Conservation (phyloP, 495 filamentous ascomycete species). For the Tuber brumale region DNA sequence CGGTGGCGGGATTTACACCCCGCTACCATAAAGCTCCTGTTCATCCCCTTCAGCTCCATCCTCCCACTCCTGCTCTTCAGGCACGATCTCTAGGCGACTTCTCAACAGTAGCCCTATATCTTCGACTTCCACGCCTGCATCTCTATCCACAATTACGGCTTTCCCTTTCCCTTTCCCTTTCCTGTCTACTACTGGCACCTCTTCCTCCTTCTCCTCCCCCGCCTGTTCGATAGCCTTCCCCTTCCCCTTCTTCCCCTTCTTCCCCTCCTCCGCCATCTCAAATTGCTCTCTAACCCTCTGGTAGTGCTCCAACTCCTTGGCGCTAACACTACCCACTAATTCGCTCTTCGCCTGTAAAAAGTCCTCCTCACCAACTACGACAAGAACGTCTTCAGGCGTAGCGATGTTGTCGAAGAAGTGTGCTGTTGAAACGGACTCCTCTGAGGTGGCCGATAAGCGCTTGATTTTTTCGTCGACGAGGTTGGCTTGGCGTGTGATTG, state of each 20-base stretch:
- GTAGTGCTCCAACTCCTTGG: constrained; percentile 88
- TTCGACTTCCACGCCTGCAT: constrained; percentile 16
- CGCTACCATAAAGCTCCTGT: constrained; percentile 40
- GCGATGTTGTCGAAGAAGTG: constrained; percentile 94
- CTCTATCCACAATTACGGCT: constrained; percentile 8
- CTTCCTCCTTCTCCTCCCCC: constrained; percentile 40
- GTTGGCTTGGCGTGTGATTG: constrained; percentile 82
- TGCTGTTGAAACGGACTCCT: constrained; percentile 63
- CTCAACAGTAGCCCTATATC: constrained; percentile 13
- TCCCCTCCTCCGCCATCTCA: constrained; percentile 51
- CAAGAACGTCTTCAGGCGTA: constrained; percentile 69
- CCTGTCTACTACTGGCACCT: constrained; percentile 31
- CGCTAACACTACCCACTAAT: constrained; percentile 83
- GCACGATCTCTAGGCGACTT: constrained; percentile 18
- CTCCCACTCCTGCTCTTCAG: constrained; percentile 35
- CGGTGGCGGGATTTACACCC: constrained; percentile 11
- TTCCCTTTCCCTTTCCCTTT: constrained; percentile 55
- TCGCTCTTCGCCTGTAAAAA: constrained; percentile 74
- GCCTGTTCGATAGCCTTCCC: constrained; percentile 52
- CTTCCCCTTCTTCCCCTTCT: constrained; percentile 39
- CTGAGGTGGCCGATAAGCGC: constrained; percentile 43
- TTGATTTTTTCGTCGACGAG: constrained; percentile 77
- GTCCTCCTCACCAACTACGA: constrained; percentile 81
- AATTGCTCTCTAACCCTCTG: constrained; percentile 74
- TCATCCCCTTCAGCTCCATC: constrained; percentile 42